phyloP scores from a whole-genome alignment of 139 green algal species.

The Tetraselmis chui region DNA sequence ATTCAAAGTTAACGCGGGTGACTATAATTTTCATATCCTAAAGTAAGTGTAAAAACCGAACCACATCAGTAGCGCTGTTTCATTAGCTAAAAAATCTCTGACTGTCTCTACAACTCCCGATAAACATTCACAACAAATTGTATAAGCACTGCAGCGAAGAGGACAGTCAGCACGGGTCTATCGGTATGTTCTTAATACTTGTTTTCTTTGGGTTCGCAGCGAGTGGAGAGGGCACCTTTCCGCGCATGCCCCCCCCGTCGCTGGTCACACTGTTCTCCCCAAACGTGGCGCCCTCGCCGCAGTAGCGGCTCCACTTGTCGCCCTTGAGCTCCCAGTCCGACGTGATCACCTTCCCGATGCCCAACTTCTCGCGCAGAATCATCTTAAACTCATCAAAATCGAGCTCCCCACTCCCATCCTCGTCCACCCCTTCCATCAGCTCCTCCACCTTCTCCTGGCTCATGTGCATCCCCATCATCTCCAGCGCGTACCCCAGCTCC shows the following conservation, averaged over 20 bases:
- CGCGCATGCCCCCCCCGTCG: neutral
- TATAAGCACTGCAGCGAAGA: too few relatives aligned
- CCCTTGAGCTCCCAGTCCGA: neutral
- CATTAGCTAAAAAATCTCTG: too few relatives aligned
- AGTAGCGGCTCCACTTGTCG: neutral
- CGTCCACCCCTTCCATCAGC: conserved; percentile 41
- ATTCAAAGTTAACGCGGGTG: too few relatives aligned
- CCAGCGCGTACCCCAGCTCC: conserved; percentile 35
- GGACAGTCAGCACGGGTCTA: too few relatives aligned
- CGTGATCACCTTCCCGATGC: conserved; percentile 6
- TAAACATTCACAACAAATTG: too few relatives aligned
- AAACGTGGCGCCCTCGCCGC: conserved; percentile 3
- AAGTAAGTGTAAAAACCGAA: too few relatives aligned
- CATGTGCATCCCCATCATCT: conserved; percentile 35
- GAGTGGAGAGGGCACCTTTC: too few relatives aligned
- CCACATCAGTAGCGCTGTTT: too few relatives aligned
- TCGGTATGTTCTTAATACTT: too few relatives aligned
- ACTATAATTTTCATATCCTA: too few relatives aligned
- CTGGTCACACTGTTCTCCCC: conserved; percentile 27
- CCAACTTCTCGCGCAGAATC: conserved; percentile 17
- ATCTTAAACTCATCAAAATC: conserved; percentile 35
- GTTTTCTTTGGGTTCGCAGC: too few relatives aligned
- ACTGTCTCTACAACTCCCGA: too few relatives aligned
- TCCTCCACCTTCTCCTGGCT: conserved; percentile 31
- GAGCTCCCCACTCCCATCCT: conserved; percentile 36